Percentiles rank a stretch among this genome's conserved stretches.
Evolutionary conservation across 2,329 filamentous ascomycete species (phyloP).

Genomic region (Colletotrichum camelliae): DNA sequence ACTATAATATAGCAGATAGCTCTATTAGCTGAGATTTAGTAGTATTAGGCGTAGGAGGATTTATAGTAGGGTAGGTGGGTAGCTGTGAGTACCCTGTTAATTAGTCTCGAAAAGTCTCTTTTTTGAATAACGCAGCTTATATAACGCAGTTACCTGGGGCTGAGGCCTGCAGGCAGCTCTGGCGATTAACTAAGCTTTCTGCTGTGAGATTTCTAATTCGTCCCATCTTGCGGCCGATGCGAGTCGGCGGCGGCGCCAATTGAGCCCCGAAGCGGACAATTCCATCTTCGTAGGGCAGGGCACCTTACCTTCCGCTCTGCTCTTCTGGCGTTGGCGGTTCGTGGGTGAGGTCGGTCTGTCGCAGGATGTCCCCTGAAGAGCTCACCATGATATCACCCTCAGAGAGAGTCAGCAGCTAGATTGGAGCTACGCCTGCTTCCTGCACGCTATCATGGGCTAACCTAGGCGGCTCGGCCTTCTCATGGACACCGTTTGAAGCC

Average conservation of each 20-base stretch:
- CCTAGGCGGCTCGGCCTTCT: neutral
- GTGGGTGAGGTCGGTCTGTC: neutral
- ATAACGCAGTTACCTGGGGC: no score
- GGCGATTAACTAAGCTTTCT: constrained; percentile 13
- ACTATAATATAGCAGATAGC: no score
- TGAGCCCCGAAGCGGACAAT: neutral
- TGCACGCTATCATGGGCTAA: neutral
- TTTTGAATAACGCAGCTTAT: no score
- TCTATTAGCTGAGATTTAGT: no score
- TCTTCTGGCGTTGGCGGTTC: neutral
- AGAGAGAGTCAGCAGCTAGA: neutral
- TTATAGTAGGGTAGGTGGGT: no score
- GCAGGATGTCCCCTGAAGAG: neutral
- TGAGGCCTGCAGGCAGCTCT: no score
- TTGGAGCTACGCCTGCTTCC: neutral
- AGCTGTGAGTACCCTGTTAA: no score
- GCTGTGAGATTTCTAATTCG: constrained; percentile 18
- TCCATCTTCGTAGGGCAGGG: neutral
- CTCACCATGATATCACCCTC: neutral
- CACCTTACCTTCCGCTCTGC: neutral
- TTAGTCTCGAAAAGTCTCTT: no score
- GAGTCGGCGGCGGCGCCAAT: neutral
- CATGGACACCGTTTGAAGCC: neutral
- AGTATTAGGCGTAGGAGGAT: no score
- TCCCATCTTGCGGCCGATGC: neutral